Evolutionary conservation across 305 asterid genomes (phyloP).

Genomic region (Andrographis paniculata): DNA sequence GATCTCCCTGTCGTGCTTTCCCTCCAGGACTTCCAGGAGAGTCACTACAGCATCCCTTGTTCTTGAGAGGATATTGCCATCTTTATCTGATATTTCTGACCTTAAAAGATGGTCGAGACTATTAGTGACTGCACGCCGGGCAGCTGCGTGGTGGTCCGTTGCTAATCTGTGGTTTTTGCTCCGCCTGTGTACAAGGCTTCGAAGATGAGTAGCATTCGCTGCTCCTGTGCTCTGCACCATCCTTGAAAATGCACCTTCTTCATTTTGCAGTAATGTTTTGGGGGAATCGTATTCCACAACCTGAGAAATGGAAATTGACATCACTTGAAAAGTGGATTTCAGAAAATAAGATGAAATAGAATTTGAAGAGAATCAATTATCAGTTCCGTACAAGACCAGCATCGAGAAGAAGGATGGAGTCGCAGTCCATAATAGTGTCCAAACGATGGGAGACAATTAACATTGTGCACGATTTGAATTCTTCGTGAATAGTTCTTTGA

Average conservation of each 20-base stretch:
- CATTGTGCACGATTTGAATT: slow-evolving; percentile 83
- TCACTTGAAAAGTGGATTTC: neutral
- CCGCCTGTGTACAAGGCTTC: slow-evolving; percentile 41
- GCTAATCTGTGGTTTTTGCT: slow-evolving; percentile 49
- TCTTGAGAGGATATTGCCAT: slow-evolving; percentile 40
- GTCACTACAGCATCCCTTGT: slow-evolving; percentile 68
- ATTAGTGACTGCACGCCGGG: slow-evolving; percentile 57
- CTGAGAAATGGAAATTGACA: slow-evolving; percentile 22
- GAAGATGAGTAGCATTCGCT: slow-evolving; percentile 59
- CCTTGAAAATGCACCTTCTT: slow-evolving; percentile 78
- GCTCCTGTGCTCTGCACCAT: slow-evolving; percentile 96
- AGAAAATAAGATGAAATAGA: neutral
- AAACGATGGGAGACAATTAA: slow-evolving; percentile 83
- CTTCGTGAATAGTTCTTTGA: slow-evolving; percentile 80
- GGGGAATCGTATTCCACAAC: slow-evolving; percentile 82
- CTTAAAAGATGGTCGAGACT: slow-evolving; percentile 48
- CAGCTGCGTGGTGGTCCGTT: slow-evolving; percentile 58
- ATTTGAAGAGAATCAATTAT: neutral
- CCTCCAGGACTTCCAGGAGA: slow-evolving; percentile 58
- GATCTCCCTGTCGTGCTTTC: slow-evolving; percentile 51
- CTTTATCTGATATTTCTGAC: slow-evolving; percentile 36
- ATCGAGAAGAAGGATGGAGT: slow-evolving; percentile 60
- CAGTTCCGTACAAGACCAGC: slow-evolving; percentile 53
- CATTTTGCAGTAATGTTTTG: slow-evolving; percentile 49
- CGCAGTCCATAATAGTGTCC: slow-evolving; percentile 72